Evolutionary conservation across 768 basidiomycete species (phyloP), one percentile per base, ranked within the genome.

Genomic region (Mycena sanguinolenta): DNA sequence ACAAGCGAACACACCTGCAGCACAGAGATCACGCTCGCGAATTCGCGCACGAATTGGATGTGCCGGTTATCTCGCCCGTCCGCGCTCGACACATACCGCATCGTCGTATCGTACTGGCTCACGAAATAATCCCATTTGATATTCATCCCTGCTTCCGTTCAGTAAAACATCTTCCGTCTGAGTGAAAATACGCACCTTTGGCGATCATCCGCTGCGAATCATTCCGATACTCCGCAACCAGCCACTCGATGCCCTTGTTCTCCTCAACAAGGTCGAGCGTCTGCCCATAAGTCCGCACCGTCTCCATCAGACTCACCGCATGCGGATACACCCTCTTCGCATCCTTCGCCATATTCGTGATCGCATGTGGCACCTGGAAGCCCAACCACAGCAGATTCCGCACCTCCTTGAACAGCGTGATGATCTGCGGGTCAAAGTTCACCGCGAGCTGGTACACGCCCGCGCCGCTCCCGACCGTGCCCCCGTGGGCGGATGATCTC

Each of bases 301-400:
- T 97, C 85, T 99, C 98, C 97, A 99, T 99, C 80, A 96, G 81
- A 76, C 95, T 96, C 73, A 99, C 97, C 3, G 98, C 98, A 84
- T 98, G 96, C 0, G 97, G 97, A 79, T 99, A 99, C 69, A 99
- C 97, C 74, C 96, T 85, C 85, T 98, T 98, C 69, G 98, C 98
- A 75, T 99, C 97, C 84, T 98, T 99, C 39, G 98, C 98, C 90
- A 98, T 93, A 79, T 97, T 98, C 75, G 92, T 92, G 72, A 95
- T 95, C 61, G 93, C 91, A 83, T 98, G 96, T 27, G 96, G 97
- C 2, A 99, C 96, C 77, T 93, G 92, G 83, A 97, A 99, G 70
- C 94, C 94, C 71, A 99, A 87, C 97, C 97, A 99, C 36, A 98
- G 87, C 73, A 99, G 77, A 79, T 98, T 98, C 67, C 98, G 88